phyloP scores from a whole-genome alignment of 805 yeast species.

The Candida koratica region DNA sequence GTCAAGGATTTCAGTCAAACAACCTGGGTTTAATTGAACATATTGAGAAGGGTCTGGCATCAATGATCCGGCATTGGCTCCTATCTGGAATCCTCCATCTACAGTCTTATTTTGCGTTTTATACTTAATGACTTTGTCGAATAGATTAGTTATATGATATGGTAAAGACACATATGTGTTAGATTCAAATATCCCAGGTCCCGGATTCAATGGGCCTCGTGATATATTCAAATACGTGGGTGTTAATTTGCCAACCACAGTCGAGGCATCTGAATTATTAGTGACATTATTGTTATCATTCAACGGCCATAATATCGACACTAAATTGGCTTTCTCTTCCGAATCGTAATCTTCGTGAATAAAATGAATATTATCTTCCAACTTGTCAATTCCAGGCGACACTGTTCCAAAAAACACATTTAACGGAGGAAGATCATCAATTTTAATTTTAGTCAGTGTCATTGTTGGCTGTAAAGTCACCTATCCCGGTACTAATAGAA shows the following conservation, averaged over 20 bases:
- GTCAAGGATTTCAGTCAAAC: conserved; percentile 28
- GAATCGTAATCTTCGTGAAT: conserved; percentile 15
- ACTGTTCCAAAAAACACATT: conserved; percentile 32
- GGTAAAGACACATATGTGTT: conserved; percentile 52
- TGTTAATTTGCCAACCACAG: conserved; percentile 18
- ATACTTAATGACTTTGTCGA: conserved; percentile 32
- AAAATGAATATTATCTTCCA: conserved; percentile 35
- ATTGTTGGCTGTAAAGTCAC: conserved; percentile 11
- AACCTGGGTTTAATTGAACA: conserved; percentile 55
- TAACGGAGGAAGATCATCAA: conserved; percentile 25
- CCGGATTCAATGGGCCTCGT: conserved; percentile 31
- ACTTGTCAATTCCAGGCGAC: conserved; percentile 31
- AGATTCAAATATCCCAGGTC: conserved; percentile 35
- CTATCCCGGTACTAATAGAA: background rate
- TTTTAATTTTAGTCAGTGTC: conserved; percentile 22
- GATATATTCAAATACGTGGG: conserved; percentile 32
- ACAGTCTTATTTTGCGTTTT: conserved; percentile 32
- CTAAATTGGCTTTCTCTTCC: conserved; percentile 1
- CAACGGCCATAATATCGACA: conserved; percentile 7
- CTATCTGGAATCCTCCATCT: conserved; percentile 45
- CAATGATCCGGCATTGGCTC: conserved; percentile 52
- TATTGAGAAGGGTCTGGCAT: conserved; percentile 49
- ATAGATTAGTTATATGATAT: conserved; percentile 42
- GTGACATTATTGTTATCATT: conserved; percentile 4
- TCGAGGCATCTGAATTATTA: conserved; percentile 1